Conservation (phyloP, 2,329 filamentous ascomycete genomes). For the Paracamarosporium sp. region DNA sequence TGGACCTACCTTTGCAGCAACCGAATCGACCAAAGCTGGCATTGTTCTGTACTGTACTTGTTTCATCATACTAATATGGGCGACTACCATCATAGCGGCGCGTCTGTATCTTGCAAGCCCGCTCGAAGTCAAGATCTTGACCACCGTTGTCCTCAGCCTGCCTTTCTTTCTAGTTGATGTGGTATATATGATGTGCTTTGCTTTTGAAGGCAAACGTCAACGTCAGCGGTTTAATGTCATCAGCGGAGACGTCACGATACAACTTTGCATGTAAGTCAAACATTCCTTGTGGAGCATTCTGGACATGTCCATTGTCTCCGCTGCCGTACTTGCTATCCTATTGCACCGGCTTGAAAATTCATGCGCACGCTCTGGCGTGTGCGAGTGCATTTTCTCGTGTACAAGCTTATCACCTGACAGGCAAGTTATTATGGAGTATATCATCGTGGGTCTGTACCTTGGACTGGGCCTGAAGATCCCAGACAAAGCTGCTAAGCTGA, state of each 20-base stretch:
- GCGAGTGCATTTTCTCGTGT: not conserved
- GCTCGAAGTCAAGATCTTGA: constrained; percentile 42
- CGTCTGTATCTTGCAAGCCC: constrained; percentile 41
- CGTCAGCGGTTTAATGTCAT: constrained; percentile 43
- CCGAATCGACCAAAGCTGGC: constrained; percentile 43
- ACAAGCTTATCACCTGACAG: constrained; percentile 10
- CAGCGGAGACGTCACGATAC: constrained; percentile 40
- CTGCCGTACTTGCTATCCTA: not conserved
- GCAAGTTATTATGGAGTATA: constrained; percentile 46
- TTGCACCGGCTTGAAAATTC: not conserved
- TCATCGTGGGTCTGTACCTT: constrained; percentile 41
- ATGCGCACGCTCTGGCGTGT: not conserved
- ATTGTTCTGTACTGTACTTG: constrained; percentile 42
- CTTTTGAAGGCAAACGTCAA: constrained; percentile 35
- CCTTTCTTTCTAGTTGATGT: constrained; percentile 45
- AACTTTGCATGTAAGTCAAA: constrained; percentile 43
- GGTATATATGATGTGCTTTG: constrained; percentile 48
- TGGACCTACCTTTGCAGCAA: constrained; percentile 38
- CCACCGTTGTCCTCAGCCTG: constrained; percentile 42
- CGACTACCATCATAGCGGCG: constrained; percentile 43
- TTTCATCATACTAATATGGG: constrained; percentile 42
- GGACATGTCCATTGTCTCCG: not conserved
- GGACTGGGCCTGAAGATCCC: constrained; percentile 39
- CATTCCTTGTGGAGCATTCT: not conserved
- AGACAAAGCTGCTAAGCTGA: constrained; percentile 36